phyloP scores from a whole-genome alignment of 805 yeast genomes.

The Saccharomycopsis fermentans region DNA sequence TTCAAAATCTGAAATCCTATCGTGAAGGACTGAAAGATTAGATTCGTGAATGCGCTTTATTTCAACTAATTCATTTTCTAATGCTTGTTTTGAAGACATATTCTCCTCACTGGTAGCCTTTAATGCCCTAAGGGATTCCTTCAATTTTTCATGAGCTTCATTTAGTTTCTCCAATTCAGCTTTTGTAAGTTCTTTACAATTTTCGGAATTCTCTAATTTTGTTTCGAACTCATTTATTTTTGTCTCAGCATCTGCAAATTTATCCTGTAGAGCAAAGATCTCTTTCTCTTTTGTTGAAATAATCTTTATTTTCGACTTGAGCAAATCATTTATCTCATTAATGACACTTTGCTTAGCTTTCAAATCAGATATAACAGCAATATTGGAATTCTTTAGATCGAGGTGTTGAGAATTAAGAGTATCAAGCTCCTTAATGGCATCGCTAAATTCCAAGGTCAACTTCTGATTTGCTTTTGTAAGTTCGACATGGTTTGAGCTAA shows the following conservation, averaged over 20 bases:
- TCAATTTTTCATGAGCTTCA: not conserved
- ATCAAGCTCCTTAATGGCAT: not conserved
- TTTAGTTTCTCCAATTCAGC: not conserved
- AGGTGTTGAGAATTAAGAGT: not conserved
- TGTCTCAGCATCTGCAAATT: not conserved
- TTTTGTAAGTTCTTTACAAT: slow-evolving; percentile 6
- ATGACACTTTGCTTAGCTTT: not conserved
- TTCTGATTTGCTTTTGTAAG: not conserved
- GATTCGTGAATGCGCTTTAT: not conserved
- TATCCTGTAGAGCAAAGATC: not conserved
- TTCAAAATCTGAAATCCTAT: not conserved
- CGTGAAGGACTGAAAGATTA: not conserved
- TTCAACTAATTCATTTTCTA: not conserved
- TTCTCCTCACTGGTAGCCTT: not conserved
- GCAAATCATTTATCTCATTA: not conserved
- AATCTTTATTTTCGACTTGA: not conserved
- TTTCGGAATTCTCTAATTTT: slow-evolving; percentile 5
- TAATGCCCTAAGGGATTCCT: not conserved
- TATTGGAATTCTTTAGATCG: not conserved
- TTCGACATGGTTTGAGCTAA: not conserved
- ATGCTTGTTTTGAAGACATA: not conserved
- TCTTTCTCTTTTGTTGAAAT: not conserved
- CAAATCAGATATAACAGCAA: not conserved
- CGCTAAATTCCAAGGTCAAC: not conserved
- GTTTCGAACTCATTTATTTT: not conserved